phyloP scores from a whole-genome alignment of 805 yeast genomes.

The Candida ficus region DNA sequence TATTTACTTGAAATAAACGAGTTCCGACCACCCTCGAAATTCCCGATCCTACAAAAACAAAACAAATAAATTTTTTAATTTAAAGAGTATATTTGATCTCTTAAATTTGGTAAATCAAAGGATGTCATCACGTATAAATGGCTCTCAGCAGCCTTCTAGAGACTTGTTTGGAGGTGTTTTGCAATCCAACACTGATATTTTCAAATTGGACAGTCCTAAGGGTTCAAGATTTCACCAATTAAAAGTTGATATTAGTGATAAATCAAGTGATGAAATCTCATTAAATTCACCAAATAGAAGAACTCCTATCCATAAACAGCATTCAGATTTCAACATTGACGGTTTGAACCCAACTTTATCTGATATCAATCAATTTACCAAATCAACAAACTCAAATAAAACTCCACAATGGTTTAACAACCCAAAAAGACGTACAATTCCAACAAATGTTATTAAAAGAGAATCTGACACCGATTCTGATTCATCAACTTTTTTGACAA shows the following conservation, averaged over 20 bases:
- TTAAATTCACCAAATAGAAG: constrained; percentile 22
- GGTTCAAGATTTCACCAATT: constrained; percentile 20
- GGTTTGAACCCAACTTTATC: constrained; percentile 19
- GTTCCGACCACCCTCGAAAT: not conserved
- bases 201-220: constrained; percentile 15
- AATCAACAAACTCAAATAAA: constrained; percentile 4
- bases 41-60: not conserved
- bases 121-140: constrained; percentile 16
- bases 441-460: constrained; percentile 42
- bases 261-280: constrained; percentile 19
- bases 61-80: constrained; percentile 1
- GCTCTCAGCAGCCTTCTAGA: constrained; percentile 17
- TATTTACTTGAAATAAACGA: not conserved
- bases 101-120: not conserved
- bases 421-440: constrained; percentile 42
- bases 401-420: constrained; percentile 35
- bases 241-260: constrained; percentile 15
- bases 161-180: constrained; percentile 23
- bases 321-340: constrained; percentile 17
- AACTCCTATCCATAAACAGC: constrained; percentile 22
- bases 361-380: constrained; percentile 20
- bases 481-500: constrained; percentile 19
- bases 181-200: constrained; percentile 20
- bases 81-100: not conserved
- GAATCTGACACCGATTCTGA: constrained; percentile 22